Evolutionary conservation across 805 yeast genomes (phyloP).

Genomic region (Saccharomycopsis sp.): DNA sequence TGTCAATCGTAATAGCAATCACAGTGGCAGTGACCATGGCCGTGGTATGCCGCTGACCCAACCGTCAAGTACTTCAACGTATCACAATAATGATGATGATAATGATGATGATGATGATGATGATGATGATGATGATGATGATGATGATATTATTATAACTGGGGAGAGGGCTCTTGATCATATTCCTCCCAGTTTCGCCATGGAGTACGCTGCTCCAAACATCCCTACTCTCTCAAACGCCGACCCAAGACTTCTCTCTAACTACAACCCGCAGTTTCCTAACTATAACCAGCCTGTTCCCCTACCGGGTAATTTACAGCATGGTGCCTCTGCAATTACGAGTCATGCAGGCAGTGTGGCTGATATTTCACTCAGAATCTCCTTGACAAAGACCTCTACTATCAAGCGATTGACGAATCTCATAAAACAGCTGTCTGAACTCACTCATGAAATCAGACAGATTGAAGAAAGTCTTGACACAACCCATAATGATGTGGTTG

Average conservation of each 20-base stretch:
- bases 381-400: background rate
- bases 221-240: background rate
- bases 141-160: constrained; percentile 8
- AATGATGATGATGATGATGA: too few species aligned
- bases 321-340: background rate
- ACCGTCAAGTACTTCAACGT: too few species aligned
- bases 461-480: background rate
- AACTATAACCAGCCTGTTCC: constrained; percentile 17
- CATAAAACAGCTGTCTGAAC: background rate
- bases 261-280: background rate
- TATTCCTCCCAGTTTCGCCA: background rate
- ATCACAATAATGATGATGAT: too few species aligned
- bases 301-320: constrained; percentile 1
- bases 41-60: too few species aligned
- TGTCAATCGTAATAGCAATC: too few species aligned
- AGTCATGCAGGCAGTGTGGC: background rate
- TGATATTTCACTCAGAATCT: background rate
- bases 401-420: background rate
- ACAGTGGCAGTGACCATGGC: too few species aligned
- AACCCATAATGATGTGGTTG: background rate
- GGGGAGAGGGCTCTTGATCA: constrained; percentile 5
- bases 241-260: background rate
- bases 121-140: constrained; percentile 7
- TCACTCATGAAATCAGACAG: background rate
- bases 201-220: background rate